phyloP scores from a whole-genome alignment of 495 filamentous ascomycete species.

The Haplographium delicatum region DNA sequence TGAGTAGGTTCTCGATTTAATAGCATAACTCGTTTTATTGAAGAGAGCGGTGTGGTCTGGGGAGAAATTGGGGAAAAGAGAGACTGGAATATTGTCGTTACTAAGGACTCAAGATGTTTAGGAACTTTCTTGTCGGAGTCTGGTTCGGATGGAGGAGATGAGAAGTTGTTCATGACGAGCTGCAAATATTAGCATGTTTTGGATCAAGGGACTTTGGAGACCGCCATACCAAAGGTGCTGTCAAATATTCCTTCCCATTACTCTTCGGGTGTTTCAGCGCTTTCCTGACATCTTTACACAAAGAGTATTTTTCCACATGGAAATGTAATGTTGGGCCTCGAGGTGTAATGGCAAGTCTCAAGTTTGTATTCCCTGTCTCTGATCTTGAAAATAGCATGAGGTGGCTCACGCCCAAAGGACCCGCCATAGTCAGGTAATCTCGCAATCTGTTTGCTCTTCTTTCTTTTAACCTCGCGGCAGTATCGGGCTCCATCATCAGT shows the following conservation, averaged over 20 bases:
- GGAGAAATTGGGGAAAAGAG: conserved; percentile 96
- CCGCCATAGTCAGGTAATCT: conserved; percentile 94
- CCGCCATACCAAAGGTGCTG: conserved; percentile 63
- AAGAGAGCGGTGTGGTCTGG: conserved; percentile 77
- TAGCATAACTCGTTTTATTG: conserved; percentile 83
- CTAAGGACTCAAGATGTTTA: conserved; percentile 87
- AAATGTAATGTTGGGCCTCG: conserved; percentile 92
- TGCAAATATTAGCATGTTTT: conserved; percentile 26
- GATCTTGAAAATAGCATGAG: conserved; percentile 93
- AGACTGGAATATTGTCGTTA: conserved; percentile 91
- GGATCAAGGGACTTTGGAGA: not conserved
- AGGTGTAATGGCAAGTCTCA: conserved; percentile 84
- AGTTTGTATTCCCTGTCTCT: conserved; percentile 80
- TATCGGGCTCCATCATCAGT: conserved; percentile 91
- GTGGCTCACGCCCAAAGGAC: conserved; percentile 89
- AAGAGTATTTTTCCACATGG: conserved; percentile 90
- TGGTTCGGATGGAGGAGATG: conserved; percentile 49
- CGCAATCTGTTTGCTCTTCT: conserved; percentile 82
- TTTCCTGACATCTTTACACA: conserved; percentile 82
- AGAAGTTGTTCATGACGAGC: conserved; percentile 99
- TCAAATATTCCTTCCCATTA: conserved; percentile 75
- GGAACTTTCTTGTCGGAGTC: conserved; percentile 63
- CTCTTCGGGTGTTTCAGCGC: conserved; percentile 75
- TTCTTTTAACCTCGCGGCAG: conserved; percentile 82
- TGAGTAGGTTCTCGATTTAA: conserved; percentile 68